A percentile compares a stretch with the other conserved stretches of the same genome.
These are phyloP conservation scores for Penicillium coffeae DNA, from an alignment of 495 filamentous ascomycete species.

Conservation along the genomic window DNA sequence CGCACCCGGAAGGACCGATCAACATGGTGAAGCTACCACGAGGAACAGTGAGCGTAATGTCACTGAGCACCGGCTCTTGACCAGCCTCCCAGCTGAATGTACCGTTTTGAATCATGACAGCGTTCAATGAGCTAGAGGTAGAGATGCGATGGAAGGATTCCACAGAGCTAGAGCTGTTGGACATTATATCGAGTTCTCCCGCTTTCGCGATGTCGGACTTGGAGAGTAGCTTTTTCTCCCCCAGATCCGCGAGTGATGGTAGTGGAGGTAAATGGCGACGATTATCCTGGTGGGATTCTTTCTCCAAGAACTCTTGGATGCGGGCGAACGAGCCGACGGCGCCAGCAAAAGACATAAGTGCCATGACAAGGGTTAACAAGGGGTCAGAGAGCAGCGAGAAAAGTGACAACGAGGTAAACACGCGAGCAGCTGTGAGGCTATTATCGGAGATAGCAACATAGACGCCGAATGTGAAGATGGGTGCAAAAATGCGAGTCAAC, in stretches of 20 bases:
- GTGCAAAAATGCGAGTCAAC: conserved; percentile 48
- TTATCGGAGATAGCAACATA: conserved; percentile 48
- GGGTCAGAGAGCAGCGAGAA: conserved; percentile 58
- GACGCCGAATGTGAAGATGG: conserved; percentile 50
- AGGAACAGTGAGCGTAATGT: conserved; percentile 38
- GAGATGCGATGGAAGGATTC: conserved; percentile 23
- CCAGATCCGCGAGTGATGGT: conserved; percentile 17
- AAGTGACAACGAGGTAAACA: conserved; percentile 59
- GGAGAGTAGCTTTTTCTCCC: conserved; percentile 21
- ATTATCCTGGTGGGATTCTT: conserved; percentile 34
- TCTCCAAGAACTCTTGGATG: conserved; percentile 56
- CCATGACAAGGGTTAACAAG: conserved; percentile 53
- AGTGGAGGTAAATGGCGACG: conserved; percentile 19
- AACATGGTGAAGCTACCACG: conserved; percentile 46
- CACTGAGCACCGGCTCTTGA: conserved; percentile 40
- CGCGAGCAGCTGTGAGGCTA: conserved; percentile 45
- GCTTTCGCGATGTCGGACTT: conserved; percentile 1
- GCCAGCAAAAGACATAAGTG: conserved; percentile 48
- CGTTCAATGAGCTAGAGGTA: conserved; percentile 13
- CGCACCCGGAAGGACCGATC: conserved; percentile 57
- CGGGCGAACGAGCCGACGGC: conserved; percentile 55
- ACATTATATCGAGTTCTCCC: conserved; percentile 16
- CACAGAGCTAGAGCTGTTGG: conserved; percentile 21
- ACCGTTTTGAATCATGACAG: conserved; percentile 42
- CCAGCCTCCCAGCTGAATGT: conserved; percentile 50